Evolutionary conservation across 176 grass and related monocot species (phyloP).

Genomic region (Saccharum officinarum): DNA sequence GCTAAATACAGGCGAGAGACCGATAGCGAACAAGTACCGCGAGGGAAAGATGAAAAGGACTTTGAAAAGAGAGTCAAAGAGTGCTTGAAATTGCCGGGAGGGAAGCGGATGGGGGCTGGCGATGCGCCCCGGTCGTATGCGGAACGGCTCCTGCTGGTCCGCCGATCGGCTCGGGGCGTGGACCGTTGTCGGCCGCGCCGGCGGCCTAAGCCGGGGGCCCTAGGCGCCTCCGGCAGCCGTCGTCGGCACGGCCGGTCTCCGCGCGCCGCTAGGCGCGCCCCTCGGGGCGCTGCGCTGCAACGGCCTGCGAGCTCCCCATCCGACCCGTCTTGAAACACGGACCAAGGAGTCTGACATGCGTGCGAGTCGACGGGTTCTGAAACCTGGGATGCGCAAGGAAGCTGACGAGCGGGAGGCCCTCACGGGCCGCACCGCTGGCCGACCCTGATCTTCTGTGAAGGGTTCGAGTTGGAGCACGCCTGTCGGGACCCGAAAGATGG

Average conservation of each 20-base stretch:
- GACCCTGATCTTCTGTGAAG: conserved; percentile 64
- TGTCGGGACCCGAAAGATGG: conserved; percentile 60
- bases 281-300: not conserved
- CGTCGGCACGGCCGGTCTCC: no score
- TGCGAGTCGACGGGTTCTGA: no score
- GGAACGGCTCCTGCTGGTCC: no score
- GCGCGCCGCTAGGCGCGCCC: no score
- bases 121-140: no score
- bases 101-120: no score
- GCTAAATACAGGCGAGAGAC: conserved; percentile 71
- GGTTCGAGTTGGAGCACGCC: conserved; percentile 76
- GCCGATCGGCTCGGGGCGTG: no score
- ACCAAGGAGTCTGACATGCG: no score
- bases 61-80: conserved; percentile 49
- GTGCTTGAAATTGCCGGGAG: no score
- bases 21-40: conserved; percentile 78
- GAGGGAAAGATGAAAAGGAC: conserved; percentile 4
- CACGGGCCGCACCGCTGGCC: conserved; percentile 35
- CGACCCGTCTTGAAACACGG: conserved; percentile 58
- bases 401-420: not conserved
- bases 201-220: no score
- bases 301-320: conserved; percentile 56
- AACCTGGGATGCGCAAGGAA: not conserved
- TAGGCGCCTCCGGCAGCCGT: no score
- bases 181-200: no score